Evolutionary conservation across 163 green algal species (phyloP), one percentile per base, ranked within the genome.

Genomic region (Chlorella variabilis): DNA sequence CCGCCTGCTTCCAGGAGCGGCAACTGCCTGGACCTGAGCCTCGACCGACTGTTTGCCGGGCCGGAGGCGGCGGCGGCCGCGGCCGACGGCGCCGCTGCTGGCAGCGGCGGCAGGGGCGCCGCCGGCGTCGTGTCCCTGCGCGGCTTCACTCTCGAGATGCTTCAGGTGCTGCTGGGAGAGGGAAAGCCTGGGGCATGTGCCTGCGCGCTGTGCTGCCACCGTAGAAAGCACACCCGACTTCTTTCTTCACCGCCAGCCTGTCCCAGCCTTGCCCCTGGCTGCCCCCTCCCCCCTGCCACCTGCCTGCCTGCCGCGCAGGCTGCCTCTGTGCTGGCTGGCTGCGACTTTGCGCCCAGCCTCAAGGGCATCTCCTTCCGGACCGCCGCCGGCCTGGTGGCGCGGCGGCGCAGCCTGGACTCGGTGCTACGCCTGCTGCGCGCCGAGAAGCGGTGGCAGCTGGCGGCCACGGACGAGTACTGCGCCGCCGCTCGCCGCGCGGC

Each of bases 301-400:
- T 69, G 61, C n/a, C 59, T 25, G 3, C 59, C 59, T 13, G 59
- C 25, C 38, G 27, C 27, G 62, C 59, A 77, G 54, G 62, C 65
- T 39, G 20, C 71, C 87, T 99, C 97, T 87, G 94, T 99, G 70
- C 85, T 99, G 85, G 89, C 94, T 15, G 97, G 97, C 34, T 99
- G 97, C 74, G 97, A 99, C 89, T 99, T 99, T 54, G 84, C 99
- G 70, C 82, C 90, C n/a, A 93, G 86, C 41, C 80, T 98, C 54
- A 85, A 83, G 4, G 91, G 92, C 36, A 93, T 99, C n/a, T 96
- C 95, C 33, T 88, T 98, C 75, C 98, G 97, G 82, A 98, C 93
- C 80, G 96, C 97, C 1, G 93, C 98, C 81, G 59, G 51, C 21
- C 78, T 83, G 33, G 65, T 71, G 51, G 69, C 41, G 25, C 63